Evolutionary conservation across 208 protist species (phyloP).

Genomic region (Trypanosoma mega): DNA sequence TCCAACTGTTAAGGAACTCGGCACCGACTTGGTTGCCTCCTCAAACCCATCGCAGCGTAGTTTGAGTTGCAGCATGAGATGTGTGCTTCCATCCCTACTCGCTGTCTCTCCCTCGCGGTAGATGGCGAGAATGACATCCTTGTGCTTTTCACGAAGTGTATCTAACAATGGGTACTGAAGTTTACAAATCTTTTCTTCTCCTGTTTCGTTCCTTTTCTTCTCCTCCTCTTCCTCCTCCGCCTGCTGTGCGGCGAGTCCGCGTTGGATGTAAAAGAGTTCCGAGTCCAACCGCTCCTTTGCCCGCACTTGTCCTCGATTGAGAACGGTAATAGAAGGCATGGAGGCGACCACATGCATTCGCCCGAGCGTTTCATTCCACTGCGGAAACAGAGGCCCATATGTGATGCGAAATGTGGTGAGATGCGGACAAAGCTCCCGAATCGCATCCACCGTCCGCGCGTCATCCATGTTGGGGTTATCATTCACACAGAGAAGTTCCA

Average conservation of each 20-base stretch:
- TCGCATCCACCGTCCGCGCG: conserved; percentile 54
- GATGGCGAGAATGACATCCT: conserved; percentile 82
- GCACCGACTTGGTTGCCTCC: conserved; percentile 43
- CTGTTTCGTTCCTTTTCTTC: not conserved
- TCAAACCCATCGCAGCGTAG: conserved; percentile 40
- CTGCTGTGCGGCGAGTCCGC: conserved; percentile 55
- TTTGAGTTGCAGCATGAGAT: conserved; percentile 73
- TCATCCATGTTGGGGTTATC: conserved; percentile 60
- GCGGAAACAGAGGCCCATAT: conserved; percentile 64
- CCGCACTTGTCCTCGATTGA: conserved; percentile 80
- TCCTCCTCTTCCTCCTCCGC: conserved; percentile 13
- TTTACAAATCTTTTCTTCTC: not conserved
- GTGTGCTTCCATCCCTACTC: conserved; percentile 44
- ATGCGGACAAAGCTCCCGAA: conserved; percentile 57
- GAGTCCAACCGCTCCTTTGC: conserved; percentile 81
- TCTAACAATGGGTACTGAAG: conserved; percentile 54
- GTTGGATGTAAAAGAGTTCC: conserved; percentile 87
- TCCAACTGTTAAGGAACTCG: conserved; percentile 71
- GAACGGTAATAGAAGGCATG: conserved; percentile 63
- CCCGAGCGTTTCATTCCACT: conserved; percentile 76
- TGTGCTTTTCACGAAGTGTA: conserved; percentile 74
- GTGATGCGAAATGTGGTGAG: conserved; percentile 76
- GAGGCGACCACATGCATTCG: conserved; percentile 89
- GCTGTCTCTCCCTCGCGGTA: conserved; percentile 73
- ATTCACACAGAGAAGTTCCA: conserved; percentile 73